Percentiles rank a stretch among this genome's conserved stretches.
Conservation (phyloP, 2,329 filamentous ascomycete species). For the Esteya vermicola region DNA sequence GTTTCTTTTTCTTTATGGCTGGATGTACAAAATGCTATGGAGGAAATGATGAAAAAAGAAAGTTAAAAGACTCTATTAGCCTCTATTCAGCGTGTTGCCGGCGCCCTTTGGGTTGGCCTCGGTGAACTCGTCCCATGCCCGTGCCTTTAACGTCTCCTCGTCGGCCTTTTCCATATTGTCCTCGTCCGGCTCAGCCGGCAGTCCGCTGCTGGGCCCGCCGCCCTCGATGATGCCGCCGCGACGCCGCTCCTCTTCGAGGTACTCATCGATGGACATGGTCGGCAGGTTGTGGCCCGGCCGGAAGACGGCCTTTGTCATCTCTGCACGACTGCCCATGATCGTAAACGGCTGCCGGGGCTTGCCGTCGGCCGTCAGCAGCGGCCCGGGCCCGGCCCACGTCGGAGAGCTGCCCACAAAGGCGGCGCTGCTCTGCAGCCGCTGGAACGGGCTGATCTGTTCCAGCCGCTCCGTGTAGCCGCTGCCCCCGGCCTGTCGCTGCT, state of each 20-base stretch:
- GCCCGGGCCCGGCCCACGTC: constrained; percentile 28
- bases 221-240: constrained; percentile 85
- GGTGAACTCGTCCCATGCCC: constrained; percentile 88
- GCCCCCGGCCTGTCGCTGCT: constrained; percentile 12
- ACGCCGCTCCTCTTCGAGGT: constrained; percentile 77
- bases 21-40: no score
- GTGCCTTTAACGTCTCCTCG: constrained; percentile 79
- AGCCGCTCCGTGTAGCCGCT: constrained; percentile 55
- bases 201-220: constrained; percentile 61
- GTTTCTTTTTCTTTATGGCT: no score
- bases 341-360: constrained; percentile 88
- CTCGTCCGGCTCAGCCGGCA: constrained; percentile 64
- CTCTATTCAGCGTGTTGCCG: constrained; percentile 73
- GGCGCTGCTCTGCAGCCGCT: constrained; percentile 30
- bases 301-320: constrained; percentile 71
- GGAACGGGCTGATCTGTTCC: constrained; percentile 28
- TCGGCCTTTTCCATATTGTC: constrained; percentile 83
- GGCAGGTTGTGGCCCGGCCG: constrained; percentile 82
- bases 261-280: constrained; percentile 97
- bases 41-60: no score
- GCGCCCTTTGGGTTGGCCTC: constrained; percentile 78
- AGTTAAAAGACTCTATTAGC: constrained; percentile 19
- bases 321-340: constrained; percentile 60
- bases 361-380: constrained; percentile 63
- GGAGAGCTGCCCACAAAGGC: constrained; percentile 20